A percentile compares a stretch with the other conserved stretches of the same genome.
Evolutionary conservation across 2,329 filamentous ascomycete species (phyloP).

Genomic region (Myrmaecium sp.): DNA sequence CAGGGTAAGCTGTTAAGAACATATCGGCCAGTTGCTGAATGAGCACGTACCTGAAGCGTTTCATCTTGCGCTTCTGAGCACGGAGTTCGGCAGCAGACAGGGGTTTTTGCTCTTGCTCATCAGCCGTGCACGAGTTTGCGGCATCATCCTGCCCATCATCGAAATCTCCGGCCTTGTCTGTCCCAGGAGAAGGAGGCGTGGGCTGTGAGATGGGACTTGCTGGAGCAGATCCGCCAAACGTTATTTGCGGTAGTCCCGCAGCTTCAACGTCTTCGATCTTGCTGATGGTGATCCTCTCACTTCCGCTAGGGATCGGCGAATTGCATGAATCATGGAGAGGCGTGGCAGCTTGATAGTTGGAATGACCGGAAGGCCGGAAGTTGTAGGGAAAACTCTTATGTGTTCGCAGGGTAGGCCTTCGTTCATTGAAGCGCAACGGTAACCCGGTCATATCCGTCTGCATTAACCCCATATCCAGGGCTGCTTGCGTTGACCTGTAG

Average conservation of each 20-base stretch:
- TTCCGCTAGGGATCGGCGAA: constrained; percentile 13
- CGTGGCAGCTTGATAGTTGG: constrained; percentile 10
- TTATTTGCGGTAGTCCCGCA: constrained; percentile 17
- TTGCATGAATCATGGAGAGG: constrained; percentile 4
- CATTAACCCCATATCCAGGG: constrained; percentile 22
- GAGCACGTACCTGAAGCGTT: constrained; percentile 51
- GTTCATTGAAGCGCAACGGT: constrained; percentile 17
- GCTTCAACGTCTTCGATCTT: constrained; percentile 19
- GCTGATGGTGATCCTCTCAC: constrained; percentile 14
- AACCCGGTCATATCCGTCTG: constrained; percentile 19
- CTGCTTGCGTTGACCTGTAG: constrained; percentile 15
- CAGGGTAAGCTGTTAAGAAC: constrained; percentile 2
- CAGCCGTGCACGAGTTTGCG: constrained; percentile 12
- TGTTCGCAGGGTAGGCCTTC: constrained; percentile 23
- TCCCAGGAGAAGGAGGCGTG: constrained; percentile 26
- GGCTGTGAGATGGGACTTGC: constrained; percentile 28
- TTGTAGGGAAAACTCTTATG: constrained; percentile 28
- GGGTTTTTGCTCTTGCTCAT: constrained; percentile 17
- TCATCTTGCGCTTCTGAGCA: constrained; percentile 41
- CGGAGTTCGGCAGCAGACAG: constrained; percentile 31
- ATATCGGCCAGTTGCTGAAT: not conserved
- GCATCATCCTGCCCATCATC: constrained; percentile 25
- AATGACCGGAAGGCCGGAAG: constrained; percentile 17
- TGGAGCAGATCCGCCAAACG: constrained; percentile 27
- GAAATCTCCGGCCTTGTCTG: constrained; percentile 21